Conservation (phyloP, 2,329 filamentous ascomycete genomes). For the Colletotrichum paranaense region DNA sequence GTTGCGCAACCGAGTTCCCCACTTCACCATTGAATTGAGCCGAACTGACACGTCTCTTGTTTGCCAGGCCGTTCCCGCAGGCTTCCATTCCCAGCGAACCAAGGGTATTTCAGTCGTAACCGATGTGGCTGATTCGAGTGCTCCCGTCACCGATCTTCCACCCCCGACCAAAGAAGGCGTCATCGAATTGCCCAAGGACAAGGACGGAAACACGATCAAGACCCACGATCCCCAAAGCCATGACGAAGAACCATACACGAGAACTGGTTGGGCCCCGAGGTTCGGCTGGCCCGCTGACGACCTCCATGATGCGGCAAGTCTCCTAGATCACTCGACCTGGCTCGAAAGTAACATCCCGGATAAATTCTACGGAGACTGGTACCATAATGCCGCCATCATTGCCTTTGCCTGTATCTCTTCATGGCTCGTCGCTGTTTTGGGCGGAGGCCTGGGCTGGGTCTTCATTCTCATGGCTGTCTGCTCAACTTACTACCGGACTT, state of each 20-base stretch:
- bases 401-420: conserved; percentile 91
- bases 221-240: conserved; percentile 67
- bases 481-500: conserved; percentile 96
- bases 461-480: conserved; percentile 93
- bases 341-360: conserved; percentile 87
- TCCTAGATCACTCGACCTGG: conserved; percentile 90
- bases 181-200: conserved; percentile 63
- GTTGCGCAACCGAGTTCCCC: conserved; percentile 45
- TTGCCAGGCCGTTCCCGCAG: conserved; percentile 69
- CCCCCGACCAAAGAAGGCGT: conserved; percentile 77
- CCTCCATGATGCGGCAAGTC: conserved; percentile 69
- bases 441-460: conserved; percentile 92
- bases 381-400: conserved; percentile 95
- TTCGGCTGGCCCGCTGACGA: conserved; percentile 78
- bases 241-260: conserved; percentile 56
- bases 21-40: not conserved
- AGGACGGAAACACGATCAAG: conserved; percentile 58
- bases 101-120: conserved; percentile 79
- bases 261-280: conserved; percentile 88
- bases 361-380: conserved; percentile 97
- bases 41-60: conserved; percentile 27
- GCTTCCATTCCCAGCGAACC: conserved; percentile 70
- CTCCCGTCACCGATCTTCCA: conserved; percentile 81
- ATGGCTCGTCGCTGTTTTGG: conserved; percentile 89
- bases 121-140: conserved; percentile 75